Evolutionary conservation across 2,329 filamentous ascomycete species (phyloP), one percentile per base, ranked within the genome.

Genomic region (Fusarium circinatum): DNA sequence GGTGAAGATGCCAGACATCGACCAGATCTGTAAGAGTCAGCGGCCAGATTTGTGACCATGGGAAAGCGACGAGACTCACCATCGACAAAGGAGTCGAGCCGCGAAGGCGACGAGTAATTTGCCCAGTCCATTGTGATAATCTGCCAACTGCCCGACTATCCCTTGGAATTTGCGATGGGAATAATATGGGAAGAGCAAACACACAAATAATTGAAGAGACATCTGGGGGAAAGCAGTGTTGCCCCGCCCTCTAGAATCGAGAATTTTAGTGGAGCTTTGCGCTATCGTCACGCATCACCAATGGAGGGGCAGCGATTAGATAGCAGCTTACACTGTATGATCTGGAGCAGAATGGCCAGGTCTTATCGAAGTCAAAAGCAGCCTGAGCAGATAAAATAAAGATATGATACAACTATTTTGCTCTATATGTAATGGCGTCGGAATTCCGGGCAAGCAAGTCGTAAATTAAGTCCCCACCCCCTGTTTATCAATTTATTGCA

Each of bases 1-100:
- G 84, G 68, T 87, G 81, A 56, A 79, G 70, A 71, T 88, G 86
- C 86, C 86, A 88, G 15, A 82, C 65, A 52, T 85, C 84, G 17
- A 86, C 76, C 63, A 82, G 56, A 51, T 83, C 83, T 84, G 57
- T 26, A 47, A 48, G 39, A 71, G 57, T 71, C 48, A 65, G 63
- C 47, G 59, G 57, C 65, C 65, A 24, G 52, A 63, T 49, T 62
- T 59, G 65, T 41, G 55, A 61, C 52, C 26, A 58, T n/a, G 48
- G 38, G 18, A 45, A 34, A 58, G 44, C 17, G 42, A 36, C 6
- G n/a, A n/a, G 36, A 51, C 71, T 72, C 52, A 77, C 77, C 77
- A 52, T 77, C 73, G 28, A 78, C 75, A 62, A 78, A 59, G 17
- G 69, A 71, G 39, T 78, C 74, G 32, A 78, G 74, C 47, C 75